Evolutionary conservation across 2,329 filamentous ascomycete genomes (phyloP).

Genomic region (Fusarium sp.): DNA sequence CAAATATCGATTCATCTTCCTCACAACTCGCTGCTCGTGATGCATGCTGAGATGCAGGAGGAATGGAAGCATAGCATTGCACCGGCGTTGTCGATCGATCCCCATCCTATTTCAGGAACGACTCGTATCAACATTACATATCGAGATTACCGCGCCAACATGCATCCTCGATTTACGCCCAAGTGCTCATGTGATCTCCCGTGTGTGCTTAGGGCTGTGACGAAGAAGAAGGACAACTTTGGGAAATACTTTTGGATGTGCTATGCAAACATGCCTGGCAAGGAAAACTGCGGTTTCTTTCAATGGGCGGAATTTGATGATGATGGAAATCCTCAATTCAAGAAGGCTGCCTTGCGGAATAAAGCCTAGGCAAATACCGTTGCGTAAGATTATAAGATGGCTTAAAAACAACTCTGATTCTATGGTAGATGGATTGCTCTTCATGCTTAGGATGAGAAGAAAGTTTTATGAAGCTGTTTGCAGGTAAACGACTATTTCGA

Average conservation of each 20-base stretch:
- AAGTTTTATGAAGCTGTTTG: too few species aligned
- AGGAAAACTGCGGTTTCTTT: constrained; percentile 78
- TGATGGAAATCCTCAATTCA: constrained; percentile 74
- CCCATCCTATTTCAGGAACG: constrained; percentile 82
- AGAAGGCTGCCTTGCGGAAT: background rate
- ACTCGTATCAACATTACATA: constrained; percentile 94
- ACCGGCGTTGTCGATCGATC: constrained; percentile 78
- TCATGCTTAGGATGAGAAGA: too few species aligned
- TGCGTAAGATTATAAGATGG: background rate
- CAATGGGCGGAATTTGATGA: constrained; percentile 88
- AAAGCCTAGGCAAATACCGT: background rate
- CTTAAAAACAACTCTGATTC: background rate
- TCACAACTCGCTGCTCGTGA: constrained; percentile 91
- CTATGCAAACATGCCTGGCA: constrained; percentile 75
- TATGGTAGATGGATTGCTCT: background rate
- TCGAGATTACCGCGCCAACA: constrained; percentile 78
- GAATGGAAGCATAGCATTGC: constrained; percentile 92
- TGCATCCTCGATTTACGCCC: constrained; percentile 82
- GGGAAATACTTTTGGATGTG: constrained; percentile 97
- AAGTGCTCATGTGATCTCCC: constrained; percentile 79
- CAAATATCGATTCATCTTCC: constrained; percentile 94
- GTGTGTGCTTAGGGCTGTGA: constrained; percentile 76
- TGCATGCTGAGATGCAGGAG: constrained; percentile 99
- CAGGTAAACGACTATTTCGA: too few species aligned
- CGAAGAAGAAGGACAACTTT: constrained; percentile 77